Evolutionary conservation across 257 asterid genomes (phyloP).

Genomic region (Nicotiana attenuata): DNA sequence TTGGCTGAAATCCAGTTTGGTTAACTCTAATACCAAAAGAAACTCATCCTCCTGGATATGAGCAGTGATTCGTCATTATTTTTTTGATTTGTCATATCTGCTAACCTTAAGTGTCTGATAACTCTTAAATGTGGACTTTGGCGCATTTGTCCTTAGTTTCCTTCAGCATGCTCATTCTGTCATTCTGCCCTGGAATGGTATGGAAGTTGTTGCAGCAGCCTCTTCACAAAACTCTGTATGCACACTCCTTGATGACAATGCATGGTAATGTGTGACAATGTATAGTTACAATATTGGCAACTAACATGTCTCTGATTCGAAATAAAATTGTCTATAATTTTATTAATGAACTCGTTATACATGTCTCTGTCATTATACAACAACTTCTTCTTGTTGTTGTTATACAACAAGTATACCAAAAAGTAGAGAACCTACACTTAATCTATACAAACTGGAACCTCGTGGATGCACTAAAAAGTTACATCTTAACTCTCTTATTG

Average conservation of each 20-base stretch:
- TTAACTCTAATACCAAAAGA: background rate
- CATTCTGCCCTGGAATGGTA: background rate
- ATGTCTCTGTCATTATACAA: too few relatives aligned
- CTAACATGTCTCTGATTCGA: background rate
- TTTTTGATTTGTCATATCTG: background rate
- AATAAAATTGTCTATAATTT: background rate
- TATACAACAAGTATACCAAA: background rate
- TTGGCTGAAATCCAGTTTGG: background rate
- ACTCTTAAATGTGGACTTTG: background rate
- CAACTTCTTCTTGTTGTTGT: too few relatives aligned
- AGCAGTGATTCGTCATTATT: background rate
- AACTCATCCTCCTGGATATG: background rate
- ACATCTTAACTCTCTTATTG: background rate
- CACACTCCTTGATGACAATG: background rate
- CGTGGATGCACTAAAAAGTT: background rate
- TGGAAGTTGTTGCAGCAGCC: slow-evolving; percentile 1
- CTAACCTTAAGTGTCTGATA: background rate
- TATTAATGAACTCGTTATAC: background rate
- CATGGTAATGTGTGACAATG: background rate
- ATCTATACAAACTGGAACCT: background rate
- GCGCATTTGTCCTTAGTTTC: background rate
- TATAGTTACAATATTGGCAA: background rate
- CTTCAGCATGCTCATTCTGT: background rate
- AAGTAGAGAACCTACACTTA: background rate
- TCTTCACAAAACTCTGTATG: background rate